Percentiles rank a stretch among this genome's conserved stretches.
Evolutionary conservation across 1,284 basidiomycete genomes (phyloP).

Genomic region (Lentinula novae-zelandiae): DNA sequence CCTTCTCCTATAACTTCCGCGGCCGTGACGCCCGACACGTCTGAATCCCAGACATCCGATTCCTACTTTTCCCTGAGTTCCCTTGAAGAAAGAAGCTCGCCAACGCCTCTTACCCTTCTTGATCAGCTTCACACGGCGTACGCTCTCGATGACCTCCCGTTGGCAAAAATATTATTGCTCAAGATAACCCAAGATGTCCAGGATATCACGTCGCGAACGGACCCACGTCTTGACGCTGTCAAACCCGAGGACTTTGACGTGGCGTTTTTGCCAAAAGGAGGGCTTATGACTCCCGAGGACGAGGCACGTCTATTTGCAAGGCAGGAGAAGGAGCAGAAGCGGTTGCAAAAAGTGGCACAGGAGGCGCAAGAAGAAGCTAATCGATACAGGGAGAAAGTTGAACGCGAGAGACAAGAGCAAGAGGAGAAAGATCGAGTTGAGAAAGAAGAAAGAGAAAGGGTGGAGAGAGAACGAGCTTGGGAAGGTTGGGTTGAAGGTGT

Average conservation of each 20-base stretch:
- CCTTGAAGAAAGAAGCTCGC: slow-evolving; percentile 23
- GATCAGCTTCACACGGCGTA: slow-evolving; percentile 67
- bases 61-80: slow-evolving; percentile 24
- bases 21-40: slow-evolving; percentile 23
- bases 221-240: slow-evolving; percentile 59
- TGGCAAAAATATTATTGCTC: slow-evolving; percentile 59
- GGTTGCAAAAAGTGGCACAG: slow-evolving; percentile 37
- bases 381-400: slow-evolving; percentile 11
- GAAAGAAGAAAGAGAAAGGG: slow-evolving; percentile 22
- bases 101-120: slow-evolving; percentile 47
- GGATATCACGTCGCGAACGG: slow-evolving; percentile 51
- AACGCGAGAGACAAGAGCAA: slow-evolving; percentile 24
- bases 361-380: slow-evolving; percentile 26
- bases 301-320: slow-evolving; percentile 36
- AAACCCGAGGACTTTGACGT: slow-evolving; percentile 63
- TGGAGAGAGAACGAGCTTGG: slow-evolving; percentile 19
- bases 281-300: slow-evolving; percentile 47
- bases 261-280: slow-evolving; percentile 54
- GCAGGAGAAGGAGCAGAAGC: slow-evolving; percentile 34
- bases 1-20: slow-evolving; percentile 11
- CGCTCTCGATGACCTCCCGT: slow-evolving; percentile 59
- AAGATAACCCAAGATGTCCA: slow-evolving; percentile 49
- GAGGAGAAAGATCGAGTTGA: slow-evolving; percentile 30
- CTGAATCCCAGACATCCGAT: slow-evolving; percentile 3
- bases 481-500: slow-evolving; percentile 13